Base-by-base conservation (phyloP, 768 basidiomycete species). In the Flagelloscypha sp. region DNA sequence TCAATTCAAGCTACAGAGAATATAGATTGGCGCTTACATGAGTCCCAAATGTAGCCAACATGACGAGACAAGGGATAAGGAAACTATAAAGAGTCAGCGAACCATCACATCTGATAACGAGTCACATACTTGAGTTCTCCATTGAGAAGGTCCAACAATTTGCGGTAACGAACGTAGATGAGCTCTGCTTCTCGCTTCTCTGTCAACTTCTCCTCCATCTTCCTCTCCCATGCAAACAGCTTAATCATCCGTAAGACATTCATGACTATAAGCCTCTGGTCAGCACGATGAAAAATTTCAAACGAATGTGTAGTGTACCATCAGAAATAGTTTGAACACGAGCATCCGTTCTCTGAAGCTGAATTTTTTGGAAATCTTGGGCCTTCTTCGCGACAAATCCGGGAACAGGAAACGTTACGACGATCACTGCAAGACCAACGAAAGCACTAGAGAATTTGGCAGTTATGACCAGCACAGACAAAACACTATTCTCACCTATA, bases 211-310 rank as follows among this genome's bases (percentile, higher is more conserved):
- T 65, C 51, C 16, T 68, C 59, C 48, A 80, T 68, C 30, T 71
- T 66, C 38, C 68, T 65, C 64, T 78, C 68, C 69, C 82, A 72
- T 6, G 67, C 82, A 45, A 85, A 83, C 27, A 84, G 57, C 54
- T 84, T 84, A 49, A 82, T 62, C 73, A 82, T 80, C 12, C 79
- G 67, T 10, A 79, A 53, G 13, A 74, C 69, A 36, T 67, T 69
- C 48, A 77, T 60, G 4, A 63, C 76, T 76, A 24, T 54, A 59
- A 16, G 57, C 59, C 19, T n/a, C 28, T 34, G 31, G n/a, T n/a
- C n/a, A n/a, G n/a, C n/a, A n/a, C n/a, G 25, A 17, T 27, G 22
- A 31, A 13, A 34, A 28, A 27, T n/a, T 31, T 27, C 24, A 7
- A 45, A 52, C 27, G 45, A 50, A 54, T 40, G 53, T 45, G 53